Conservation (phyloP, 257 asterid species). For the Rehmannia glutinosa region DNA sequence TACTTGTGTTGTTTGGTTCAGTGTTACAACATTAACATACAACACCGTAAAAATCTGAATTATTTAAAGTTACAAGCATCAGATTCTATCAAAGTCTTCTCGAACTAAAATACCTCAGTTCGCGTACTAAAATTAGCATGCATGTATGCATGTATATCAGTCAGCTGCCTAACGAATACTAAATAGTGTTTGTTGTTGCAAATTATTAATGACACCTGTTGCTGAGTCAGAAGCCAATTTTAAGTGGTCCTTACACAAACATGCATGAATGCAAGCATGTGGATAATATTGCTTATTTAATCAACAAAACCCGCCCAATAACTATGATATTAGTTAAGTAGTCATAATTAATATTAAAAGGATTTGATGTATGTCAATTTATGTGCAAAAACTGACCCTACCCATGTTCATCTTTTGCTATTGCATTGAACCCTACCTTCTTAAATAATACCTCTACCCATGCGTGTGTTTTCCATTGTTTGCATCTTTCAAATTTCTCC, state of each 20-base stretch:
- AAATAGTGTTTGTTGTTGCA: neutral
- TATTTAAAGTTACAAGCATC: too few relatives aligned
- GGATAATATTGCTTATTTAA: constrained; percentile 29
- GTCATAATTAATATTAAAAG: constrained; percentile 28
- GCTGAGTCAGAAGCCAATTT: constrained; percentile 31
- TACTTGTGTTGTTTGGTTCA: too few relatives aligned
- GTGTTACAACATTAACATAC: too few relatives aligned
- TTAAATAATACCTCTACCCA: constrained; percentile 3
- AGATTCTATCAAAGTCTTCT: too few relatives aligned
- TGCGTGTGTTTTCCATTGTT: neutral
- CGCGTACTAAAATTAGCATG: too few relatives aligned
- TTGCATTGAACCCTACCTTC: neutral
- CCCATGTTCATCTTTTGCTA: constrained; percentile 52
- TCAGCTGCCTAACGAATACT: neutral
- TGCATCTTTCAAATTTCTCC: neutral
- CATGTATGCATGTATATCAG: neutral
- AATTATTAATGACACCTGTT: constrained; percentile 23
- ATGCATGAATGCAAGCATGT: constrained; percentile 33
- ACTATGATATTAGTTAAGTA: constrained; percentile 50
- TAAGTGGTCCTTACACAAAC: constrained; percentile 33
- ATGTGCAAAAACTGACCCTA: constrained; percentile 39
- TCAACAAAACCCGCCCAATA: constrained; percentile 26
- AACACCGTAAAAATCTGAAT: too few relatives aligned
- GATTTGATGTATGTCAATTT: constrained; percentile 20
- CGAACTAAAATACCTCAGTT: too few relatives aligned